Conservation (phyloP, 192 early-diverging fungal species). For the Geosiphon pyriformis region DNA sequence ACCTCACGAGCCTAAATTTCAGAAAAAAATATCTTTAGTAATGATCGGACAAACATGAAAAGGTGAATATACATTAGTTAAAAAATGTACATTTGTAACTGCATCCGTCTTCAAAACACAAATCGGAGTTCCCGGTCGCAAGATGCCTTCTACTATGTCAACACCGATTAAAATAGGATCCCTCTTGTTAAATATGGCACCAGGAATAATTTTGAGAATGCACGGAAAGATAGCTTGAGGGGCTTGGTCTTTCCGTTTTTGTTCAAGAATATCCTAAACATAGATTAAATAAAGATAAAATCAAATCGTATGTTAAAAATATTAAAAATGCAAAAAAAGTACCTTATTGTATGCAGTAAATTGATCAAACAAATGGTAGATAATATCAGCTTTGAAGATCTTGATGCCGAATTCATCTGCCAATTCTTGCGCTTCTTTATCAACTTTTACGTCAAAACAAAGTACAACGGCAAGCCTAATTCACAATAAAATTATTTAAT, state of each 20-base stretch:
- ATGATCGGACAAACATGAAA: too few relatives aligned
- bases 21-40: too few relatives aligned
- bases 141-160: conserved; percentile 88
- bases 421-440: conserved; percentile 83
- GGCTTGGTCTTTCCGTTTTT: conserved; percentile 81
- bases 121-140: conserved; percentile 87
- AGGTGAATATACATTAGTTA: too few relatives aligned
- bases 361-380: conserved; percentile 97
- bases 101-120: conserved; percentile 76
- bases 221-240: conserved; percentile 97
- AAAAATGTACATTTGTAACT: conserved; percentile 44
- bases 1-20: conserved; percentile 53
- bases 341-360: conserved; percentile 75
- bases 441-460: conserved; percentile 89
- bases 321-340: background rate
- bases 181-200: conserved; percentile 90
- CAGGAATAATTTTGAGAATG: conserved; percentile 79
- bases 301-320: background rate
- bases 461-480: conserved; percentile 62
- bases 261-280: conserved; percentile 63
- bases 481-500: conserved; percentile 46
- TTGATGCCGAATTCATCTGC: conserved; percentile 88
- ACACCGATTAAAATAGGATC: conserved; percentile 93
- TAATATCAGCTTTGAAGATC: conserved; percentile 95
- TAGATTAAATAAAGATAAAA: background rate